phyloP scores from a whole-genome alignment of 2,329 filamentous ascomycete genomes.

The Xylaria sp. region DNA sequence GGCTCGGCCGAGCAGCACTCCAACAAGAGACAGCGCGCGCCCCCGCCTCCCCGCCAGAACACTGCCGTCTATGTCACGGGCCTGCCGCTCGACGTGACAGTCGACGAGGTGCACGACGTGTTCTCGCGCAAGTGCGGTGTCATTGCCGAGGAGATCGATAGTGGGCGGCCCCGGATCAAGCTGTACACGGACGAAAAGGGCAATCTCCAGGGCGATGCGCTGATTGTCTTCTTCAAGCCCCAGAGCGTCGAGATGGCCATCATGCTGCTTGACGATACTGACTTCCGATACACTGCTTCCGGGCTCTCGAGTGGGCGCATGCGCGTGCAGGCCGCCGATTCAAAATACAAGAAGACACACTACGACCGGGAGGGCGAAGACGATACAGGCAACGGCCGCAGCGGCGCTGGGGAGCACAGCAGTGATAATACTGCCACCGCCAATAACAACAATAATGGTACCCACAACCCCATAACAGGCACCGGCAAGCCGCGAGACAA shows the following conservation, averaged over 20 bases:
- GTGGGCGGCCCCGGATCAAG: slow-evolving; percentile 87
- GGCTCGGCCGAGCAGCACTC: slow-evolving; percentile 54
- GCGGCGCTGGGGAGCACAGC: slow-evolving; percentile 35
- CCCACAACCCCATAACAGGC: slow-evolving; percentile 55
- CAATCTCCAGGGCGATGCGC: slow-evolving; percentile 90
- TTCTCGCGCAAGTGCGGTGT: slow-evolving; percentile 89
- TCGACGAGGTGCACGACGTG: slow-evolving; percentile 81
- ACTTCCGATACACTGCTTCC: slow-evolving; percentile 73
- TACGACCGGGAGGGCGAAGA: slow-evolving; percentile 61
- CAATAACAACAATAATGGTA: slow-evolving; percentile 2
- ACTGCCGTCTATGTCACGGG: slow-evolving; percentile 93
- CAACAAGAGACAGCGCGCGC: slow-evolving; percentile 59
- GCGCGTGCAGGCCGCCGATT: slow-evolving; percentile 84
- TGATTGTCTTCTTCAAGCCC: slow-evolving; percentile 94
- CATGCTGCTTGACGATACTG: slow-evolving; percentile 80
- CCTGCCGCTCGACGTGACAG: slow-evolving; percentile 80
- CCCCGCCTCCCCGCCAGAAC: slow-evolving; percentile 71
- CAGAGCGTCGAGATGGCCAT: slow-evolving; percentile 91
- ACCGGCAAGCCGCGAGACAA: slow-evolving; percentile 58
- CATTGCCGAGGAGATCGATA: slow-evolving; percentile 94
- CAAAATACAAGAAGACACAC: slow-evolving; percentile 89
- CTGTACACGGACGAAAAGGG: slow-evolving; percentile 86
- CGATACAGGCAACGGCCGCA: slow-evolving; percentile 32
- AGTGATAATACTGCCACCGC: slow-evolving; percentile 28
- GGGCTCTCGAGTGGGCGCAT: slow-evolving; percentile 72